These are phyloP conservation scores for Aegilops umbellulata DNA, from an alignment of 176 grass and related monocot genomes.

Conservation along the genomic window DNA sequence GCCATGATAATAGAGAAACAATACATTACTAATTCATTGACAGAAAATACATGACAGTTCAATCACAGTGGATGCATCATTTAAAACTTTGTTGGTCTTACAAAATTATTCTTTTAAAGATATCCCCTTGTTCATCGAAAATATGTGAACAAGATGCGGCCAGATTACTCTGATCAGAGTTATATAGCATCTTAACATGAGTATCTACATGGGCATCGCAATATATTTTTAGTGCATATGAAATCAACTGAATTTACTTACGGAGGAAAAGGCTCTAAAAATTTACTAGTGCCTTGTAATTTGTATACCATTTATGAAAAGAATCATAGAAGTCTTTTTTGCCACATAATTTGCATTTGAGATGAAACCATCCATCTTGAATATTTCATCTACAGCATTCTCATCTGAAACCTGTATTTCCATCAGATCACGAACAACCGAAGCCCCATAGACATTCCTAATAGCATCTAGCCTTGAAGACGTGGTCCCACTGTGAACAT, in stretches of 20 bases:
- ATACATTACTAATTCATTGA: background rate
- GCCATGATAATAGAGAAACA: slow-evolving; percentile 7
- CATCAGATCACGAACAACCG: slow-evolving; percentile 84
- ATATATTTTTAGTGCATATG: background rate
- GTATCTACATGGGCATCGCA: slow-evolving; percentile 8
- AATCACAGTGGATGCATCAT: background rate
- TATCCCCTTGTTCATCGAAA: background rate
- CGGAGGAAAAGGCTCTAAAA: background rate
- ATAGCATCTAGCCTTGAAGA: slow-evolving; percentile 86
- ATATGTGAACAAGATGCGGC: background rate
- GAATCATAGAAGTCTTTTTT: slow-evolving; percentile 91
- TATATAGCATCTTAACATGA: background rate
- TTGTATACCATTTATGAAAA: slow-evolving; percentile 90
- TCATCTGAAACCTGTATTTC: slow-evolving; percentile 88
- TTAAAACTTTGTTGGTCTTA: background rate
- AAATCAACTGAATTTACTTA: slow-evolving; percentile 15
- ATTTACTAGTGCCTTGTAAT: background rate
- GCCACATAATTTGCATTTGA: slow-evolving; percentile 90
- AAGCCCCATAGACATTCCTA: slow-evolving; percentile 76
- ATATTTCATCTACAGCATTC: slow-evolving; percentile 54
- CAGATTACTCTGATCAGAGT: background rate
- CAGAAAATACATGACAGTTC: background rate
- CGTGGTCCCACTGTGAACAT: slow-evolving; percentile 71
- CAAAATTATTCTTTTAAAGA: background rate
- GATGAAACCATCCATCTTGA: slow-evolving; percentile 88